Base-by-base conservation (phyloP, 2,329 filamentous ascomycete genomes). In the Arthroderma sp. region DNA sequence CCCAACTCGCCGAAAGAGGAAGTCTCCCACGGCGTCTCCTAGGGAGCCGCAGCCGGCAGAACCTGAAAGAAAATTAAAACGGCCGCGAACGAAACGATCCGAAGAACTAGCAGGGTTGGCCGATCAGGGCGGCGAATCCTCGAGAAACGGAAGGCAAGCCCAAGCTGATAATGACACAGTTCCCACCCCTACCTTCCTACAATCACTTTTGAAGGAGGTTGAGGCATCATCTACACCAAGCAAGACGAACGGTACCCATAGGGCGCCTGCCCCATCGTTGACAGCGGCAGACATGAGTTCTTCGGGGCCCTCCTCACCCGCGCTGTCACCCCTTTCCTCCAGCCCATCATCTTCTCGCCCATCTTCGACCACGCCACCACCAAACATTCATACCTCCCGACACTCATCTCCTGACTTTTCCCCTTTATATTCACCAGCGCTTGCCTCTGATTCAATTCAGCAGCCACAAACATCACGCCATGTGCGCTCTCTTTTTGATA, bases 171-270 rank as follows among this genome's bases (percentile, higher is more conserved):
- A 47, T 39, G 32, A 45, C 45, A 30, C 51, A 44, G 37, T 46
- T 43, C 29, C 44, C 40, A 37, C 54, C 44, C 84, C 86, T 5
- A 88, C 85, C 4, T 89, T 96, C 58, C 71, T 96, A 5, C 85
- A 86, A 27, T 89, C 86, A 0, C 69, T 96, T 5, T 68, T 96
- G 41, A 86, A 84, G 59, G 89, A 96, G 62, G 86, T 96, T 1
- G 87, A 94, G 57, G 72, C 68, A 70, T 65, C 47, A 6, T 53
- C 58, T 45, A 50, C 54, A 58, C 63, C 38, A 53, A 56, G 44
- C 51, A 59, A 31, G 48, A 53, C 44, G 45, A 53, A 55, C 15
- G 54, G 53, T 36, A 56, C 60, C 6, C 53, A 55, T 51, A 58
- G 57, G 22, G 58, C 55, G 11, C 59, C 66, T 6, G 55, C 53